Percentiles rank a stretch among this genome's conserved stretches.
Evolutionary conservation across 495 filamentous ascomycete genomes (phyloP).

Genomic region (Aspergillus steynii): DNA sequence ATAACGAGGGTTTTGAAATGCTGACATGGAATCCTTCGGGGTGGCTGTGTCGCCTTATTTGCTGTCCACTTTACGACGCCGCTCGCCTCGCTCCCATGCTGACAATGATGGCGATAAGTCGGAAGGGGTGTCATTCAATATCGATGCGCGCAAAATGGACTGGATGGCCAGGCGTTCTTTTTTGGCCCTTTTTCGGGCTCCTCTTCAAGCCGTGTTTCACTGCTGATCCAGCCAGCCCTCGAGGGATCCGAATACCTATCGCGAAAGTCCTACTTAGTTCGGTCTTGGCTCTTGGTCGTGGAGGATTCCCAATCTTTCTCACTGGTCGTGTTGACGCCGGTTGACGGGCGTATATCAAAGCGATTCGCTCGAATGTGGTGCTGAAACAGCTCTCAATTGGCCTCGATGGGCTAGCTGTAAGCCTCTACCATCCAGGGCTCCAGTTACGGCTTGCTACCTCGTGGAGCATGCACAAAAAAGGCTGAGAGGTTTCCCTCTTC

Average conservation of each 20-base stretch:
- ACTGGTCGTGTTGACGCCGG: neutral
- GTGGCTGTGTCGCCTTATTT: constrained; percentile 6
- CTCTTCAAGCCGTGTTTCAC: neutral
- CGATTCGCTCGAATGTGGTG: neutral
- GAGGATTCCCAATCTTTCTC: neutral
- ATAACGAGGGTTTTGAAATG: neutral
- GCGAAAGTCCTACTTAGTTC: neutral
- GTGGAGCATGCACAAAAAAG: neutral
- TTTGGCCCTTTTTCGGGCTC: neutral
- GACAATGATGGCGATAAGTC: neutral
- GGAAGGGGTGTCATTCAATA: neutral
- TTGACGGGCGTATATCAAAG: neutral
- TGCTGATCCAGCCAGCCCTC: neutral
- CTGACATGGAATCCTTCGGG: constrained; percentile 7
- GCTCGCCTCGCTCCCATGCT: neutral
- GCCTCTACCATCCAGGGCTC: no score
- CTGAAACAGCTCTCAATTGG: neutral
- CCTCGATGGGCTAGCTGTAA: no score
- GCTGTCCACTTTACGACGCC: neutral
- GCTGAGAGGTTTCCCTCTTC: neutral
- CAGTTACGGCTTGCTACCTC: neutral
- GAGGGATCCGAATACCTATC: neutral
- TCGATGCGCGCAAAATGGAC: neutral
- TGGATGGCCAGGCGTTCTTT: no score
- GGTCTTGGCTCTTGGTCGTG: neutral